These are phyloP conservation scores for Fusarium caatingaense DNA, from an alignment of 2,329 filamentous ascomycete species.

Conservation along the genomic window DNA sequence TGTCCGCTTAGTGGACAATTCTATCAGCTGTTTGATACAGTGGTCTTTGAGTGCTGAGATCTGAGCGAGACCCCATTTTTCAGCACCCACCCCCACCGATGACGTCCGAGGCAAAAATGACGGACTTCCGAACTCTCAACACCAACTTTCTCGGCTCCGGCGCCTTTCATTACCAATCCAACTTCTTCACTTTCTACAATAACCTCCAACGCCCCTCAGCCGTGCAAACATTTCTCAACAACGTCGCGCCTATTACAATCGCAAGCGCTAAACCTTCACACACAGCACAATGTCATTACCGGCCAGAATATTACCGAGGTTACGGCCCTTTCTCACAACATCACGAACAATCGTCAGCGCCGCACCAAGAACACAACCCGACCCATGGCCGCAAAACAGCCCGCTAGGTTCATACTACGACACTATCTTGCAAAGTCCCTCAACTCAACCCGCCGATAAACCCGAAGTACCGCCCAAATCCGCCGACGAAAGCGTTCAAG, in stretches of 20 bases:
- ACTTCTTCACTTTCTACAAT: slow-evolving; percentile 12
- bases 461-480: slow-evolving; percentile 59
- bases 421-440: slow-evolving; percentile 62
- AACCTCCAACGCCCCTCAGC: background rate
- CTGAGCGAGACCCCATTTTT: background rate
- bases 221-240: rapidly evolving
- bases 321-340: slow-evolving; percentile 45
- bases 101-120: slow-evolving; percentile 49
- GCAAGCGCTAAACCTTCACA: background rate
- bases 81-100: slow-evolving; percentile 40
- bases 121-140: slow-evolving; percentile 45
- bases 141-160: slow-evolving; percentile 38
- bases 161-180: slow-evolving; percentile 19
- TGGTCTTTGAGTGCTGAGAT: background rate
- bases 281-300: slow-evolving; percentile 47
- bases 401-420: slow-evolving; percentile 71
- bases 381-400: slow-evolving; percentile 53
- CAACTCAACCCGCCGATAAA: slow-evolving; percentile 54
- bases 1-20: background rate
- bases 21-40: background rate
- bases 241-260: background rate
- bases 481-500: slow-evolving; percentile 45
- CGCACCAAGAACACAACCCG: slow-evolving; percentile 31
- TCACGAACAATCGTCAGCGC: slow-evolving; percentile 48
- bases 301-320: slow-evolving; percentile 47